These are phyloP conservation scores for Chloris gayana DNA, from an alignment of 176 grass and related monocot genomes.

Conservation along the genomic window DNA sequence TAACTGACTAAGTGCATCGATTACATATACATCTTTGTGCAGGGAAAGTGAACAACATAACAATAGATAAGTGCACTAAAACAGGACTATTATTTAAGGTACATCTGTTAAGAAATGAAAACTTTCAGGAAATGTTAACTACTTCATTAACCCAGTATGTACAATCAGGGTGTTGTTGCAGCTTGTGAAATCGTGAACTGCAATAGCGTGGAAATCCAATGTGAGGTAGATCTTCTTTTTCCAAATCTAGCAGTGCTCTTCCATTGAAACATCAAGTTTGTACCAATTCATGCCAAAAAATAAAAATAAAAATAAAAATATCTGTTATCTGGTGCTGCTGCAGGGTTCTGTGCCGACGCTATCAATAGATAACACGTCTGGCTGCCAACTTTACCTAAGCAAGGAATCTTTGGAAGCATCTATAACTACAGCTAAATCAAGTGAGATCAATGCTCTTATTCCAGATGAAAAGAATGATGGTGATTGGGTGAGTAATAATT, in stretches of 20 bases:
- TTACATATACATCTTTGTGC: not conserved
- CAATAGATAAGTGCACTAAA: slow-evolving; percentile 67
- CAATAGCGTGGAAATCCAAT: slow-evolving; percentile 67
- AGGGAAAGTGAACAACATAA: slow-evolving; percentile 78
- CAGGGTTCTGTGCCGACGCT: slow-evolving; percentile 61
- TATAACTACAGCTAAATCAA: slow-evolving; percentile 72
- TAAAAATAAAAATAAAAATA: too few species aligned
- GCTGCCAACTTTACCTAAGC: slow-evolving; percentile 60
- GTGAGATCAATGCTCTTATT: slow-evolving; percentile 67
- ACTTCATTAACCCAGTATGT: slow-evolving; percentile 12
- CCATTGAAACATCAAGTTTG: not conserved
- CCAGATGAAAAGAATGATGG: slow-evolving; percentile 44
- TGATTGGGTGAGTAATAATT: slow-evolving; percentile 47
- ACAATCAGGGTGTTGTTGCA: slow-evolving; percentile 58
- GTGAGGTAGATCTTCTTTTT: slow-evolving; percentile 42
- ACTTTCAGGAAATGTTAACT: not conserved
- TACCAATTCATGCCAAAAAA: not conserved
- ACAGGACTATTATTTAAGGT: slow-evolving; percentile 59
- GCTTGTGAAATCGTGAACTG: slow-evolving; percentile 71
- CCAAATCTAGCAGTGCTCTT: not conserved
- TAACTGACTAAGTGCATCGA: not conserved
- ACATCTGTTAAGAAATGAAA: not conserved
- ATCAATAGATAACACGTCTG: slow-evolving; percentile 72
- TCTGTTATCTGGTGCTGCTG: not conserved
- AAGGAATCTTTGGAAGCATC: slow-evolving; percentile 53